A percentile compares a stretch with the other conserved stretches of the same genome.
phyloP scores from a whole-genome alignment of 2,329 filamentous ascomycete genomes.

The Aureobasidium musti region DNA sequence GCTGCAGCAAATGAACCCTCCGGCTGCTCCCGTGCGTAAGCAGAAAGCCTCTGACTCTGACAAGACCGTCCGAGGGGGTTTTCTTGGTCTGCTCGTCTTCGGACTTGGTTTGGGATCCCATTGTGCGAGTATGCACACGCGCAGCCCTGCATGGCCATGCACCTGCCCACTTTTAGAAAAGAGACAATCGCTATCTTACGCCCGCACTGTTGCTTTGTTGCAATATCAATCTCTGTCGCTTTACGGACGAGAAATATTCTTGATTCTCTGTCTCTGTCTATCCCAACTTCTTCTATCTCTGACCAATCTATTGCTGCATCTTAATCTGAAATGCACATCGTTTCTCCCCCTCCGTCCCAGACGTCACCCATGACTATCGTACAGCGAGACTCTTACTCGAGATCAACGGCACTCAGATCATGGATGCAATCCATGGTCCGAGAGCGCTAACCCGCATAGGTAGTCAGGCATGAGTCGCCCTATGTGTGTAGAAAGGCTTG shows the following conservation, averaged over 20 bases:
- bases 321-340: not conserved
- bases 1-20: constrained; percentile 3
- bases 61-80: not conserved
- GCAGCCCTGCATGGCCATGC: constrained; percentile 17
- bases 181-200: not conserved
- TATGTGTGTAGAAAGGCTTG: constrained; percentile 13
- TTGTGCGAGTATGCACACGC: constrained; percentile 18
- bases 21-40: constrained; percentile 15
- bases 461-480: constrained; percentile 14
- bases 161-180: constrained; percentile 15
- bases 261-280: not conserved
- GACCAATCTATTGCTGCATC: not conserved
- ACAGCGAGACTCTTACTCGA: constrained; percentile 1
- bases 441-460: constrained; percentile 22
- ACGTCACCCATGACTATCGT: constrained; percentile 16
- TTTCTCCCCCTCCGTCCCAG: not conserved
- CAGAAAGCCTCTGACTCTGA: not conserved
- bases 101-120: not conserved
- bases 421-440: constrained; percentile 6
- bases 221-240: not conserved
- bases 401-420: not conserved
- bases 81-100: constrained; percentile 1
- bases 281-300: not conserved
- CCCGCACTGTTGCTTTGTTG: not conserved
- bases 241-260: constrained; percentile 13